These are phyloP conservation scores for Zasmidium cellare DNA, from an alignment of 2,329 filamentous ascomycete genomes.

Conservation along the genomic window DNA sequence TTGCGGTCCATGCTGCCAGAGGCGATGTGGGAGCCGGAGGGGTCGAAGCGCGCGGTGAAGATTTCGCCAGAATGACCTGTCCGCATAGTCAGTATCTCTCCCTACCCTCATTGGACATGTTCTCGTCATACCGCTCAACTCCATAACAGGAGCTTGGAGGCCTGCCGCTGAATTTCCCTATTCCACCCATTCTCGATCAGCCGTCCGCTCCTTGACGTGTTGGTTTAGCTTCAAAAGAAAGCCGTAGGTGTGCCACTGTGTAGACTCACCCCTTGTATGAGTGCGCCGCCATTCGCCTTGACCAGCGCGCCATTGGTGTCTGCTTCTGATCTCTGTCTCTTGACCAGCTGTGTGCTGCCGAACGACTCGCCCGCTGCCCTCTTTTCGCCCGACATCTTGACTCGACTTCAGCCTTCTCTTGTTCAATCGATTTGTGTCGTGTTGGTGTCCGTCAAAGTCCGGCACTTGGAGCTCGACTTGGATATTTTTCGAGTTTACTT, in stretches of 20 bases:
- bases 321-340: conserved; percentile 76
- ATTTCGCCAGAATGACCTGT: conserved; percentile 74
- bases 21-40: conserved; percentile 82
- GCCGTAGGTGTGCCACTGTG: conserved; percentile 33
- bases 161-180: conserved; percentile 78
- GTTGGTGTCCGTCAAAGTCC: too few species aligned
- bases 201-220: conserved; percentile 16
- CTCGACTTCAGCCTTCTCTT: too few species aligned
- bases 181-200: conserved; percentile 24
- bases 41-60: conserved; percentile 87
- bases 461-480: too few species aligned
- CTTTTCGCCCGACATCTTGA: conserved; percentile 82
- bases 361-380: conserved; percentile 85
- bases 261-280: conserved; percentile 64
- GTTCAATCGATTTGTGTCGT: too few species aligned
- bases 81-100: conserved; percentile 9
- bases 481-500: too few species aligned
- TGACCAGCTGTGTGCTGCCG: conserved; percentile 77
- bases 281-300: conserved; percentile 60
- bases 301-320: conserved; percentile 58
- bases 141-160: conserved; percentile 90
- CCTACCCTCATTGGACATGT: neutral
- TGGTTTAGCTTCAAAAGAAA: conserved; percentile 25
- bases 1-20: conserved; percentile 94
- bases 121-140: conserved; percentile 67